phyloP scores from a whole-genome alignment of 192 early-diverging fungal species.

The Entomortierella beljakovae region DNA sequence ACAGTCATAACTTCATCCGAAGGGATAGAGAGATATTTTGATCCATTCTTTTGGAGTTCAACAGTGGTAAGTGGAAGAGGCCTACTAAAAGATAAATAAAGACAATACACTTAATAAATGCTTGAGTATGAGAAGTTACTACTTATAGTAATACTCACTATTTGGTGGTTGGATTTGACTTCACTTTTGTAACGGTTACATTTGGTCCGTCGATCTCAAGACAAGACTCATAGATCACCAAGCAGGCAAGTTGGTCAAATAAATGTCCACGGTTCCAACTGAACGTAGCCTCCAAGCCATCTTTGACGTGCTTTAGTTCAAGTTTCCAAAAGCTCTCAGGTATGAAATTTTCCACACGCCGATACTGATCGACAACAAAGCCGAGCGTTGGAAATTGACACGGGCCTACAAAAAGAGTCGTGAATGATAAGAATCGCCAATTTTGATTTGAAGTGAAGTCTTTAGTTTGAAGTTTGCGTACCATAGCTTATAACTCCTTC shows the following conservation, averaged over 20 bases:
- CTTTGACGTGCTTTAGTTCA: conserved; percentile 67
- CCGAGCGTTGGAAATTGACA: conserved; percentile 98
- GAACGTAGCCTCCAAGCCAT: conserved; percentile 68
- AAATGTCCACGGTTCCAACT: conserved; percentile 78
- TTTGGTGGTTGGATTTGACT: conserved; percentile 78
- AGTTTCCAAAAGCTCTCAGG: conserved; percentile 95
- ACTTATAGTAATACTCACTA: conserved; percentile 61
- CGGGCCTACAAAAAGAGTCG: conserved; percentile 63
- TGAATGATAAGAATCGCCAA: neutral
- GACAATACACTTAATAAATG: too few species aligned
- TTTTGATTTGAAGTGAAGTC: neutral
- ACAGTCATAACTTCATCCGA: conserved; percentile 85
- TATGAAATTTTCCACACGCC: conserved; percentile 80
- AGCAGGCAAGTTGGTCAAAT: conserved; percentile 80
- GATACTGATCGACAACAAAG: conserved; percentile 92
- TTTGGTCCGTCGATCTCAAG: conserved; percentile 56
- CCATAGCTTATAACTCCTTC: conserved; percentile 85
- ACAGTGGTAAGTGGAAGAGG: conserved; percentile 95
- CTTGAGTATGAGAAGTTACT: neutral
- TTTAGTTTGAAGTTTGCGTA: conserved; percentile 15
- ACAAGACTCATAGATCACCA: conserved; percentile 82
- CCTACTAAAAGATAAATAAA: too few species aligned
- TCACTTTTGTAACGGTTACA: conserved; percentile 71
- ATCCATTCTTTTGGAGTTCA: conserved; percentile 90
- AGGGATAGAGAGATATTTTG: conserved; percentile 74